Percentiles rank a stretch among this genome's conserved stretches.
These are phyloP conservation scores for Cercospora berteroae DNA, from an alignment of 2,329 filamentous ascomycete species.

Conservation along the genomic window DNA sequence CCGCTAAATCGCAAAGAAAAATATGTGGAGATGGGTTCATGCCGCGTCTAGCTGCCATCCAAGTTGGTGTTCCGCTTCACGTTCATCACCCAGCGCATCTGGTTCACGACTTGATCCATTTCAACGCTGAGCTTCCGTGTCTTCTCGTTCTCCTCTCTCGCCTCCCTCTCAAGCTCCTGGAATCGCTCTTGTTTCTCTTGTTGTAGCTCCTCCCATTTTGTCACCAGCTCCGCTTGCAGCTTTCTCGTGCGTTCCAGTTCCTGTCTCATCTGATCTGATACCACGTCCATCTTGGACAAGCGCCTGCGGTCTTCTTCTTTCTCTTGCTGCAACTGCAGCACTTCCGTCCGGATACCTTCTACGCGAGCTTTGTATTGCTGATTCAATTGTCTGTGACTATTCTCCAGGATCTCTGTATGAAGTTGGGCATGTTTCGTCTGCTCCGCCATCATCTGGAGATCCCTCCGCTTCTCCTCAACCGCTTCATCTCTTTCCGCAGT, in stretches of 20 bases:
- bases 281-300: constrained; percentile 59
- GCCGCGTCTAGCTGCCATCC: constrained; percentile 7
- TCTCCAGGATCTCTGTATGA: constrained; percentile 66
- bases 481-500: constrained; percentile 64
- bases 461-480: constrained; percentile 57
- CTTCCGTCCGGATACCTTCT: constrained; percentile 44
- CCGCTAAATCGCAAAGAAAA: constrained; percentile 11
- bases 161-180: constrained; percentile 58
- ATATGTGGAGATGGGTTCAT: neutral
- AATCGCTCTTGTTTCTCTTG: constrained; percentile 61
- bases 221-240: constrained; percentile 62
- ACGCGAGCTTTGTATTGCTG: constrained; percentile 52
- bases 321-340: constrained; percentile 56
- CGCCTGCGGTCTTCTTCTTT: constrained; percentile 51
- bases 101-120: constrained; percentile 59
- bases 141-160: constrained; percentile 55
- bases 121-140: constrained; percentile 60
- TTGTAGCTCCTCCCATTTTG: constrained; percentile 65
- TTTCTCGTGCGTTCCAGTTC: constrained; percentile 61
- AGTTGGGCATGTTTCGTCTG: constrained; percentile 54
- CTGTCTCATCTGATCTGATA: constrained; percentile 70
- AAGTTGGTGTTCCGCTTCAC: constrained; percentile 52
- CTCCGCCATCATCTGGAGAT: constrained; percentile 59
- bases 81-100: constrained; percentile 71
- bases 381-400: constrained; percentile 68